Percentiles rank a stretch among this genome's conserved stretches.
Conservation (phyloP, 768 basidiomycete species). For the Collybiopsis confluens region DNA sequence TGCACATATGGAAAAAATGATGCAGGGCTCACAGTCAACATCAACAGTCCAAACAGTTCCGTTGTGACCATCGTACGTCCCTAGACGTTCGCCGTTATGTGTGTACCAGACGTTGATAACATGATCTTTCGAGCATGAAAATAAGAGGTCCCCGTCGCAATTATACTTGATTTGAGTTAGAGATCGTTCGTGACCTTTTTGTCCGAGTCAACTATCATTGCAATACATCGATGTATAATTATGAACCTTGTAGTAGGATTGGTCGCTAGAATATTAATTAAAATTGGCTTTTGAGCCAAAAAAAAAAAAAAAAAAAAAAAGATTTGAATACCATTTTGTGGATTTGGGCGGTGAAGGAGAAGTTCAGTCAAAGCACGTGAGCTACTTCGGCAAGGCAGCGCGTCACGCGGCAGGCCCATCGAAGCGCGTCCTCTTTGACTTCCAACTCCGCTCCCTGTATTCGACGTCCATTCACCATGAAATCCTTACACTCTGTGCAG, state of each 20-base stretch:
- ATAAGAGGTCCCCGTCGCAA: constrained; percentile 90
- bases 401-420: no score
- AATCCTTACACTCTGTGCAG: constrained; percentile 17
- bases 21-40: constrained; percentile 74
- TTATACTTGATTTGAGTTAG: constrained; percentile 98
- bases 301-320: neutral
- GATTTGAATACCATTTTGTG: neutral
- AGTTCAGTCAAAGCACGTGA: neutral
- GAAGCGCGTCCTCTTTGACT: no score
- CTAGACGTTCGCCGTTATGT: constrained; percentile 94
- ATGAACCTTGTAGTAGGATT: constrained; percentile 66
- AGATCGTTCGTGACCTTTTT: constrained; percentile 92
- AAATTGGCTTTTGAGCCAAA: neutral
- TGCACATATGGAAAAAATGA: constrained; percentile 4
- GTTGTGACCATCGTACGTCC: constrained; percentile 95
- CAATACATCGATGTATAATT: constrained; percentile 1
- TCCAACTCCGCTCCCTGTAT: no score
- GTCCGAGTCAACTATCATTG: constrained; percentile 6
- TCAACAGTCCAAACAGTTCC: constrained; percentile 97
- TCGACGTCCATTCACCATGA: no score
- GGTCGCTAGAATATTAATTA: constrained; percentile 46
- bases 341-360: neutral
- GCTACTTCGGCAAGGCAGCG: no score
- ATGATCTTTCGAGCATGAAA: constrained; percentile 94
- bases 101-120: constrained; percentile 96